Conservation (phyloP, 495 filamentous ascomycete genomes). For the Penicillium simplicissimum region DNA sequence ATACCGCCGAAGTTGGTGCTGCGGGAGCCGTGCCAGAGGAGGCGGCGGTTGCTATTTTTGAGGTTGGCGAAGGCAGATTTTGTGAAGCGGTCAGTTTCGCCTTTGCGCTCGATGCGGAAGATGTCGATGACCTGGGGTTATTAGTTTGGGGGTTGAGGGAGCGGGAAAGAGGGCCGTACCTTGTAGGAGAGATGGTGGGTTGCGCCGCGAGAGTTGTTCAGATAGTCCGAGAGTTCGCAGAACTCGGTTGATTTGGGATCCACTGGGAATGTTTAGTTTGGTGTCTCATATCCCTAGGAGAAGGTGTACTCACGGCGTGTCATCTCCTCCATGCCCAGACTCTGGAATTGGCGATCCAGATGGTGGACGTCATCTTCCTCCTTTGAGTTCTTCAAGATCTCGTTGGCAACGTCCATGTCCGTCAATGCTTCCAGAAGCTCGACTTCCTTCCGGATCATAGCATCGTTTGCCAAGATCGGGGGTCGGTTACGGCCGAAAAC, state of each 20-base stretch:
- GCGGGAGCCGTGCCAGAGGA: conserved; percentile 81
- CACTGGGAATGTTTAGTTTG: conserved; percentile 37
- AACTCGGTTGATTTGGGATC: conserved; percentile 61
- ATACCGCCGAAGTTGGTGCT: conserved; percentile 82
- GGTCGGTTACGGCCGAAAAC: conserved; percentile 73
- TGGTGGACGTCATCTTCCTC: conserved; percentile 54
- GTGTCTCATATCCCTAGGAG: not conserved
- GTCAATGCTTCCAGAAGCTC: conserved; percentile 73
- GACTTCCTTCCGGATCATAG: conserved; percentile 68
- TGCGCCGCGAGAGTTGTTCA: conserved; percentile 59
- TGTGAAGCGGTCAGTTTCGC: conserved; percentile 68
- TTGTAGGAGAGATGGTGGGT: conserved; percentile 60
- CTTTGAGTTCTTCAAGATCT: conserved; percentile 70
- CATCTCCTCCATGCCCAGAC: conserved; percentile 75
- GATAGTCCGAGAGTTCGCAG: conserved; percentile 60
- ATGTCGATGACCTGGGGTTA: conserved; percentile 60
- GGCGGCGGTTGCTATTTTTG: conserved; percentile 58
- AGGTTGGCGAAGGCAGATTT: conserved; percentile 49
- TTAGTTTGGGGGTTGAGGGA: not conserved
- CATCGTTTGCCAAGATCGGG: conserved; percentile 56
- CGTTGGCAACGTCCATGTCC: conserved; percentile 78
- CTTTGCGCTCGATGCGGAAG: conserved; percentile 78
- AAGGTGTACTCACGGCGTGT: conserved; percentile 45
- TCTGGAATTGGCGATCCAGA: conserved; percentile 69
- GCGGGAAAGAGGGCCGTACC: not conserved